Evolutionary conservation across 2,329 filamentous ascomycete species (phyloP).

Genomic region (Xylaria multiplex): DNA sequence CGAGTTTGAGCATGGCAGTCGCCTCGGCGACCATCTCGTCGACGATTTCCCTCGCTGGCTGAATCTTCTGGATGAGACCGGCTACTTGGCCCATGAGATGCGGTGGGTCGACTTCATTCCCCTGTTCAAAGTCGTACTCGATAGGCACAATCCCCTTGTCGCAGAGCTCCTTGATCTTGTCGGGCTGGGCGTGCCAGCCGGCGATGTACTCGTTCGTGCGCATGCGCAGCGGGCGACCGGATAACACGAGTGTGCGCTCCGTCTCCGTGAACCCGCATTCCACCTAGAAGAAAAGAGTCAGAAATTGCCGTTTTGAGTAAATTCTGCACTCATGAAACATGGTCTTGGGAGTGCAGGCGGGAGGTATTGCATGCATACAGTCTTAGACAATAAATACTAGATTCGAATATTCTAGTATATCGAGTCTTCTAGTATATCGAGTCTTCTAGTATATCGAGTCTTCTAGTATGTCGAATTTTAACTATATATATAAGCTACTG

Average conservation of each 20-base stretch:
- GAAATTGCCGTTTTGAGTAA: too few species aligned
- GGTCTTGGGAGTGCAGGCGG: too few species aligned
- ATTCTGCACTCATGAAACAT: too few species aligned
- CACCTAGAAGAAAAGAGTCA: too few species aligned
- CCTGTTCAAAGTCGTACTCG: slow-evolving; percentile 82
- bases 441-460: too few species aligned
- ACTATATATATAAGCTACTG: too few species aligned
- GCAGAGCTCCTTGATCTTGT: slow-evolving; percentile 79
- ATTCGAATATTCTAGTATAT: too few species aligned
- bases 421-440: too few species aligned
- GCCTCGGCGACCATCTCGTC: slow-evolving; percentile 87
- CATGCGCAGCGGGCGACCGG: slow-evolving; percentile 82
- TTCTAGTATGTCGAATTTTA: too few species aligned
- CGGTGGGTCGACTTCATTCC: slow-evolving; percentile 83
- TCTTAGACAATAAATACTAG: too few species aligned
- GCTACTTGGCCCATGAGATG: slow-evolving; percentile 96
- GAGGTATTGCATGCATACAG: too few species aligned
- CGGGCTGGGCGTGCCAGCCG: slow-evolving; percentile 80
- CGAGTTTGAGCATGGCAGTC: slow-evolving; percentile 71
- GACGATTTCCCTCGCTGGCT: slow-evolving; percentile 87
- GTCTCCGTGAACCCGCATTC: slow-evolving; percentile 83
- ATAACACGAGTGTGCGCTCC: slow-evolving; percentile 81
- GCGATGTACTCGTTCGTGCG: slow-evolving; percentile 85
- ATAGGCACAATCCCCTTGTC: slow-evolving; percentile 82
- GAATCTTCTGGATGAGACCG: slow-evolving; percentile 77